Base-by-base conservation (phyloP, 2,329 filamentous ascomycete genomes). In the Botrytis squamosa region DNA sequence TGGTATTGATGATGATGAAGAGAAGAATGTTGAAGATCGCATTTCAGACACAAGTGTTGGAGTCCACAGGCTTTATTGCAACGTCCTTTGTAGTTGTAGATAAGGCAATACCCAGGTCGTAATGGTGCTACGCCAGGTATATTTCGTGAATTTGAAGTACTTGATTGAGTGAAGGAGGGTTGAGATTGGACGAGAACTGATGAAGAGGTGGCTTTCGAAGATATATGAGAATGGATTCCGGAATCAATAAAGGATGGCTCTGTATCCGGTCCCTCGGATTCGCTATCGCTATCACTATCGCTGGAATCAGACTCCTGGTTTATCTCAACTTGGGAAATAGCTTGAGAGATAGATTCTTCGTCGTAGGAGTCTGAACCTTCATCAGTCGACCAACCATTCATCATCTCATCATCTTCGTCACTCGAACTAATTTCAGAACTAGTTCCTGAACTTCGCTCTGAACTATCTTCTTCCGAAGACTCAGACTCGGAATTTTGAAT, bases 11-110 rank as follows among this genome's bases (percentile, higher is more conserved):
- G 46, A 16, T 68, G 66, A 33, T 68, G 36, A 0, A 68, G 66
- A 29, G 66, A 68, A 6, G 66, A 68, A 25, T 68, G 66, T 42
- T 42, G 66, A 57, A 68, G 66, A 57, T 68, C 49, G 10, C 66
- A 68, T 42, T 68, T 68, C 12, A 68, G 6, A 57, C 66, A 68
- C 36, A 68, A 42, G 36, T 68, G 66, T 57, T 68, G 66, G 12
- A 57, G 66, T 14, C 66, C 49, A 20, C 66, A 68, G 10, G 36
- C 66, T 57, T 57, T 68, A 33, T 68, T 57, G 49, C 66, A 68
- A 22, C 49, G 49, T 29, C 66, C 66, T 57, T 57, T 68, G 6
- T 68, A 68, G 10, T 68, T 68, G 10, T 68, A 68, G 16, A 68
- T 68, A 1, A 68, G 36, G n/a, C 66, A 68, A 55, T 68, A 68